Base-by-base conservation (phyloP, 2,329 filamentous ascomycete species). In the Botrytis fragariae region DNA sequence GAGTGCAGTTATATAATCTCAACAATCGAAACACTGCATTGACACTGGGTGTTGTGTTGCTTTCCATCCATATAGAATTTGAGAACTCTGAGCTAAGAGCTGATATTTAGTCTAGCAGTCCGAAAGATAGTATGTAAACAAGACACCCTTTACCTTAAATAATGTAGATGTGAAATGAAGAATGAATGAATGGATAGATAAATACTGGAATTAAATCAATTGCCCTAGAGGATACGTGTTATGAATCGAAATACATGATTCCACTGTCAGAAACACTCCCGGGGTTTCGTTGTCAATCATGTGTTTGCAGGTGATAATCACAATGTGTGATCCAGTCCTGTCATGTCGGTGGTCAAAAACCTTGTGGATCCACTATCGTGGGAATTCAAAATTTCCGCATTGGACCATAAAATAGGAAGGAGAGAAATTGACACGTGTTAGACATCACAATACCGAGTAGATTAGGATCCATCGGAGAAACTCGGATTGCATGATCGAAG, bases 361-460 rank as follows among this genome's bases (percentile, higher is more conserved):
- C 10, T 61, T 32, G 32, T 61, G 20, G 32, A 25, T 14, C 35
- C 35, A 61, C 35, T n/a, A 25, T 25, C 59, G 22, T 25, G 35
- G 37, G 29, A 35, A 60, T 22, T 60, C 57, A 25, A 22, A 35
- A 37, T 39, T 61, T 61, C 35, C 35, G 22, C 59, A 61, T 61
- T 39, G 35, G 59, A 61, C 35, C 35, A 61, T 61, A 37, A 39
- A 35, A 16, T 39, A 54, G 35, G 37, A 61, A 61, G 32, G 59
- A 61, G 22, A 61, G 35, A 39, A 39, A n/a, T n/a, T 61, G 59
- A 37, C 59, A 61, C 59, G 59, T 61, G 59, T 61, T 61, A 61
- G 59, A 39, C 37, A 54, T 54, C 7, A 29, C 12, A 6, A 54
- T 54, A 54, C 51, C 51, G 51, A 54, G 22, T 61, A 61, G 35